Evolutionary conservation across 345 rosid species (phyloP).

Genomic region (Brassica carinata): DNA sequence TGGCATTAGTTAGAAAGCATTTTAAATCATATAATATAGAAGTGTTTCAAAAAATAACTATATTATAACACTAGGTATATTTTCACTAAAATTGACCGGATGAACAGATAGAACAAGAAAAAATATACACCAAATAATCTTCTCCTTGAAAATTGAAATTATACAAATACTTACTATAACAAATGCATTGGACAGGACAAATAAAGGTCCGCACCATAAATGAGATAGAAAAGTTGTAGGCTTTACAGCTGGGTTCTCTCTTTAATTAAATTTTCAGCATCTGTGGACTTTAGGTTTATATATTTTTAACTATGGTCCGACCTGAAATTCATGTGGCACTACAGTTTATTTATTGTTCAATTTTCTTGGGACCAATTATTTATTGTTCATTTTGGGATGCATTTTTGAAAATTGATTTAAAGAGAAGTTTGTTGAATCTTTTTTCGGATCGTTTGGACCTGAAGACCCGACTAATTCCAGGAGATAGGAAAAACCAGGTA

Average conservation of each 20-base stretch:
- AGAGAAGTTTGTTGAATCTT: not conserved
- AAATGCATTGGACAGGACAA: constrained; percentile 41
- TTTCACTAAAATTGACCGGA: too few relatives aligned
- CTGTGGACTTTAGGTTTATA: constrained; percentile 37
- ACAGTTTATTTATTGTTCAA: not conserved
- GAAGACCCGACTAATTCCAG: too few relatives aligned
- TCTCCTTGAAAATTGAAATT: constrained; percentile 37
- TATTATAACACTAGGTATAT: too few relatives aligned
- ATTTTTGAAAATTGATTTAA: constrained; percentile 5
- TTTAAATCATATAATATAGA: too few relatives aligned
- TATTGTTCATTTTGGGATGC: not conserved
- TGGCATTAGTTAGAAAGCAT: too few relatives aligned
- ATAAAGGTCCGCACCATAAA: constrained; percentile 41
- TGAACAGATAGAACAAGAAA: not conserved
- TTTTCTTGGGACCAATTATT: not conserved
- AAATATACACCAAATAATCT: constrained; percentile 14
- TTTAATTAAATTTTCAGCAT: constrained; percentile 39
- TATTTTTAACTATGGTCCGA: constrained; percentile 23
- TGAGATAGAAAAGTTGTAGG: constrained; percentile 38
- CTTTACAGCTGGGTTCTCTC: constrained; percentile 41
- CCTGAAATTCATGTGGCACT: constrained; percentile 38
- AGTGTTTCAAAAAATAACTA: too few relatives aligned
- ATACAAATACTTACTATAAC: constrained; percentile 13
- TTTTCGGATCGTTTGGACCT: too few relatives aligned
- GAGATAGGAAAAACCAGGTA: too few relatives aligned